Evolutionary conservation across 2,329 filamentous ascomycete species (phyloP), one percentile per base, ranked within the genome.

Genomic region (Hyphodiscus sp.): DNA sequence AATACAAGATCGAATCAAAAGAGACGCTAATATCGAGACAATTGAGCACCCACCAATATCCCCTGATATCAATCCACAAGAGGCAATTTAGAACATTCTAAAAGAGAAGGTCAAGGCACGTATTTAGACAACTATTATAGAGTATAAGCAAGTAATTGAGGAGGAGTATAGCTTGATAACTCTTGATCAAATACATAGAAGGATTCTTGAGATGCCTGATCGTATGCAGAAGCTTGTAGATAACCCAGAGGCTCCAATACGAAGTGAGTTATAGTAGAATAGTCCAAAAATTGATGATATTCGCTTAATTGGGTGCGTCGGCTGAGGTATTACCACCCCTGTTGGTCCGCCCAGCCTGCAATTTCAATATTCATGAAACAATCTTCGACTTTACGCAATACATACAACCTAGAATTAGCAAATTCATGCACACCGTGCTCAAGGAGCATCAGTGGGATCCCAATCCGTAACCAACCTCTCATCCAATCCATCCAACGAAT

Each of bases 401-500:
- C n/a, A n/a, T n/a, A n/a, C n/a, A n/a, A n/a, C n/a, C n/a, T n/a
- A n/a, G n/a, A n/a, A n/a, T n/a, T n/a, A n/a, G n/a, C n/a, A n/a
- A n/a, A n/a, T n/a, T n/a, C n/a, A n/a, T n/a, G n/a, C 23, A 26
- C 23, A 26, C 23, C 8, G 4, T 26, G 23, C 3, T 38, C 33
- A 71, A 51, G 65, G 63, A 47, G 63, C 66, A 64, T 74, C 68
- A 20, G 74, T 76, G 57, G 74, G 74, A 64, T 77, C 74, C 82
- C 80, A 79, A 71, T 86, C 85, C 1, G 86, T 90, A 1, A 90
- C 85, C 23, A 91, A 73, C 63, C 82, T 78, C 70, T 91, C 87
- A 67, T 91, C 86, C 49, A 89, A 70, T 0, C 63, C 75, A 64
- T 88, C 82, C 75, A 91, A 71, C 5, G 49, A 69, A 60, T 75